Evolutionary conservation across 768 basidiomycete genomes (phyloP), one percentile per base, ranked within the genome.

Genomic region (Rhizopogon roseolus): DNA sequence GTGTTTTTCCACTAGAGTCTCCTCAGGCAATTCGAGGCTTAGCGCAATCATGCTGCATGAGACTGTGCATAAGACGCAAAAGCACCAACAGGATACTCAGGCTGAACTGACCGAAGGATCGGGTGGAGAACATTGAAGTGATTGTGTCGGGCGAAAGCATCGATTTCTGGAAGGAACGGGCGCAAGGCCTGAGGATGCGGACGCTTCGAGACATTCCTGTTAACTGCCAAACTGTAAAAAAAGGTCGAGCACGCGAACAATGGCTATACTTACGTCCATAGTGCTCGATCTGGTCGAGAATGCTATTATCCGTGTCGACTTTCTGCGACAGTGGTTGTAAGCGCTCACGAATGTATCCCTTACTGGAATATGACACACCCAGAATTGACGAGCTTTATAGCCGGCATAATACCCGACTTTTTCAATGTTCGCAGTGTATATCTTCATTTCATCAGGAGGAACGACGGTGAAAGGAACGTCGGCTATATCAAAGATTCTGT

Each of bases 401-500:
- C 78, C 77, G 54, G 73, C 71, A 57, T 77, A 79, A 2, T 73
- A 70, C 1, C 73, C 74, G 2, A 63, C 68, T 19, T 72, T 65
- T 53, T 72, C 73, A 50, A 71, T 71, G 34, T 64, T 67, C 1
- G 68, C 73, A 5, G 61, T 63, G 55, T 76, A 75, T 27, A 54
- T 54, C 46, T 69, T 57, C 60, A 78, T 79, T 63, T 80, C 78
- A 29, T 74, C 75, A 0, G 66, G 63, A 1, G 56, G 54, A 6
- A 78, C 74, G 36, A 65, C 62, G 5, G 70, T 65, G 56, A 79
- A 77, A 10, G 75, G 67, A 4, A 78, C 56, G 52, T 77, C 68
- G 0, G 76, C 77, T 38, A 81, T 76, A 56, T 77, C 75, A 56
- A 79, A 76, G 14, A 79, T 73, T 16, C 76, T 69, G 19, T 71